Percentiles rank a stretch among this genome's conserved stretches.
These are phyloP conservation scores for Cardamine resedifolia DNA, from an alignment of 345 rosid genomes.

Conservation along the genomic window DNA sequence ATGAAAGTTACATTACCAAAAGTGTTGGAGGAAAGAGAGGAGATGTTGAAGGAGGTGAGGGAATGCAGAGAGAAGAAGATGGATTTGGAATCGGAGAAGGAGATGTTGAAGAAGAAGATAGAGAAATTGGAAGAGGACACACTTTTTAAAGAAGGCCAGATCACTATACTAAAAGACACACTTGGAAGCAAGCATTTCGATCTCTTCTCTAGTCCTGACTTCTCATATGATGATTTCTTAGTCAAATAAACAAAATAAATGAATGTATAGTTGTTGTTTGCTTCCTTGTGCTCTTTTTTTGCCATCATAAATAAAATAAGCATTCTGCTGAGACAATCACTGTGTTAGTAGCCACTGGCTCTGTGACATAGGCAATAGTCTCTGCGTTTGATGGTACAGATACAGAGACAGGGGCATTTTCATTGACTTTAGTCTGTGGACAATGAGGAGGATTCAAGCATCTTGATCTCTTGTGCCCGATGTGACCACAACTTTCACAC, in stretches of 20 bases:
- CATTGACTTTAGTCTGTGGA: no score
- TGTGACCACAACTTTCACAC: no score
- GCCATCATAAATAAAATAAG: background rate
- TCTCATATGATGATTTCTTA: conserved; percentile 38
- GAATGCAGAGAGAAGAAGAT: conserved; percentile 68
- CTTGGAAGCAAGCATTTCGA: conserved; percentile 55
- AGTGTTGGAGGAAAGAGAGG: conserved; percentile 76
- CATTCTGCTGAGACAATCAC: no score
- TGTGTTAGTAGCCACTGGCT: no score
- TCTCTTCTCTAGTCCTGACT: conserved; percentile 60
- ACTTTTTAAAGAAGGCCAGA: conserved; percentile 85
- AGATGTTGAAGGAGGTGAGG: conserved; percentile 75
- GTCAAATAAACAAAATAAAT: conserved; percentile 20
- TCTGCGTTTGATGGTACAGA: no score
- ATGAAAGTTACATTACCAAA: conserved; percentile 65
- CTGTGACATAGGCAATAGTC: no score
- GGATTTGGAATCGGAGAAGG: conserved; percentile 72
- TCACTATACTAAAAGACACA: conserved; percentile 78
- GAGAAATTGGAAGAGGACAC: conserved; percentile 81
- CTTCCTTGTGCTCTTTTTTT: background rate
- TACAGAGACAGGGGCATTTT: no score
- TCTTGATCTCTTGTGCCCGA: no score
- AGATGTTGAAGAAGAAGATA: conserved; percentile 65
- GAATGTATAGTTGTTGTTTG: conserved; percentile 3
- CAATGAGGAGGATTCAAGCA: no score